These are phyloP conservation scores for Colletotrichum shisoi DNA, from an alignment of 2,329 filamentous ascomycete species.

Conservation along the genomic window DNA sequence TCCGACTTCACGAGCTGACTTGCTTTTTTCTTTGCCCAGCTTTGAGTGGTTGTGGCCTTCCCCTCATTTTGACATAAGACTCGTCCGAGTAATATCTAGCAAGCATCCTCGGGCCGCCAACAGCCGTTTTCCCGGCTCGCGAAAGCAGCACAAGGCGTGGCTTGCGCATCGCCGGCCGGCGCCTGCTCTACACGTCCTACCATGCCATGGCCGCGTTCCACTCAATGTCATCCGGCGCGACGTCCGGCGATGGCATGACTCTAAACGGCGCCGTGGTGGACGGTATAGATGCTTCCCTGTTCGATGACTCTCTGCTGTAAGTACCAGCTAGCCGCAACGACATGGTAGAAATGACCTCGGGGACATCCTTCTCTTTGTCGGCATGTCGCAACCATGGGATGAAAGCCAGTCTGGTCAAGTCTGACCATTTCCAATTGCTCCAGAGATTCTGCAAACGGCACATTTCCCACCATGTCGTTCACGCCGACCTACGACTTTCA, in stretches of 20 bases:
- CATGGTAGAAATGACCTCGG: background rate
- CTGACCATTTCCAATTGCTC: background rate
- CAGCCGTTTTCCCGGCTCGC: background rate
- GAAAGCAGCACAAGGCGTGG: slow-evolving; percentile 6
- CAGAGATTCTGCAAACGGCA: slow-evolving; percentile 55
- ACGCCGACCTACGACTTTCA: slow-evolving; percentile 69
- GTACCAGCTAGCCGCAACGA: slow-evolving; percentile 42
- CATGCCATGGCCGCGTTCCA: slow-evolving; percentile 68
- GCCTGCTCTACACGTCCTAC: slow-evolving; percentile 43
- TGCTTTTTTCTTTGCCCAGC: slow-evolving; percentile 11
- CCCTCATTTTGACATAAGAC: slow-evolving; percentile 1
- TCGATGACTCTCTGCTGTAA: slow-evolving; percentile 66
- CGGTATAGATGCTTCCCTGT: slow-evolving; percentile 60
- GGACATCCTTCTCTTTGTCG: background rate
- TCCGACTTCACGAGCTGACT: slow-evolving; percentile 1
- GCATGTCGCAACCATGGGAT: slow-evolving; percentile 13
- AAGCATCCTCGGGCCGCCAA: background rate
- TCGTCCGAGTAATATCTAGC: too few relatives aligned
- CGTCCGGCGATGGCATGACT: slow-evolving; percentile 56
- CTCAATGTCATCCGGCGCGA: slow-evolving; percentile 59
- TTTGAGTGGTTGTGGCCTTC: background rate
- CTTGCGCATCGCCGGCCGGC: slow-evolving; percentile 40
- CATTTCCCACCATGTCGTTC: slow-evolving; percentile 59
- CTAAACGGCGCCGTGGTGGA: slow-evolving; percentile 59
- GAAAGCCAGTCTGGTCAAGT: slow-evolving; percentile 35